Percentiles rank a stretch among this genome's conserved stretches.
phyloP scores from a whole-genome alignment of 352 stramenopile species.

The Phytophthora palmivora region DNA sequence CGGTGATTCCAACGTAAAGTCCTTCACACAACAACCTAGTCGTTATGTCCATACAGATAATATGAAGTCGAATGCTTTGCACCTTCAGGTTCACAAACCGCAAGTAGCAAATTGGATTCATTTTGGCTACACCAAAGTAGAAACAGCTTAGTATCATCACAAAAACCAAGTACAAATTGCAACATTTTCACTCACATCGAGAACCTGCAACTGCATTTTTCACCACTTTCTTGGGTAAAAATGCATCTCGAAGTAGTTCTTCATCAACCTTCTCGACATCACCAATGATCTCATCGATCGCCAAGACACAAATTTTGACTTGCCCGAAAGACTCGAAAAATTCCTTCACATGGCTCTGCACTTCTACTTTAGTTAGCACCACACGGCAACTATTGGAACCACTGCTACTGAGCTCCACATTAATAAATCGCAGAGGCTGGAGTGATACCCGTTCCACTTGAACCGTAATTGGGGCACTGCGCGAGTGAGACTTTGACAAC shows the following conservation, averaged over 20 bases:
- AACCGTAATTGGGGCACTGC: no score
- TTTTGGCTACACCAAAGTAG: conserved; percentile 20
- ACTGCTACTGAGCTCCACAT: conserved; percentile 47
- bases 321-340: conserved; percentile 82
- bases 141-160: conserved; percentile 1
- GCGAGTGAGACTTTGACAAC: conserved; percentile 39
- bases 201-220: conserved; percentile 2
- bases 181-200: conserved; percentile 16
- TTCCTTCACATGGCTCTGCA: conserved; percentile 58
- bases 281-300: conserved; percentile 52
- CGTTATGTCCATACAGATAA: conserved; percentile 44
- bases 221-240: conserved; percentile 21
- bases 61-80: conserved; percentile 39
- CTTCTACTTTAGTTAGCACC: conserved; percentile 52
- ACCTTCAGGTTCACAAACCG: conserved; percentile 71
- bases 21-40: conserved; percentile 48
- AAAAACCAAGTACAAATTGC: not conserved
- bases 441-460: conserved; percentile 57
- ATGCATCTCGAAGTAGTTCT: conserved; percentile 31
- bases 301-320: conserved; percentile 72
- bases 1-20: conserved; percentile 61
- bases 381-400: conserved; percentile 44
- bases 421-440: conserved; percentile 50
- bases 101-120: conserved; percentile 61
- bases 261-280: conserved; percentile 51